phyloP scores from a whole-genome alignment of 208 protist species.

The Trichomonas tenax region DNA sequence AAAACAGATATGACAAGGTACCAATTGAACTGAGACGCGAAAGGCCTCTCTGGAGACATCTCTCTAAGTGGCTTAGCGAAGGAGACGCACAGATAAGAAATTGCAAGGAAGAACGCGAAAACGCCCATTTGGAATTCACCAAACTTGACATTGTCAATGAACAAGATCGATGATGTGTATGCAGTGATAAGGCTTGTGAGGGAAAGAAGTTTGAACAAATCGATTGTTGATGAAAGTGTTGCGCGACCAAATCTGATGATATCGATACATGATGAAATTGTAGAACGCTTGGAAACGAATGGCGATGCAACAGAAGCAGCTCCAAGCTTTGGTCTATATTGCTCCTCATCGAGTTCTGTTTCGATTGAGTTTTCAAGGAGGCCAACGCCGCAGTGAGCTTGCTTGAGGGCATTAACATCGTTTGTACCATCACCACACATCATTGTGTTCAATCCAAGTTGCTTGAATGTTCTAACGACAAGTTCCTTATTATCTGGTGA shows the following conservation, averaged over 20 bases:
- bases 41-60: neutral
- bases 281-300: neutral
- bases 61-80: neutral
- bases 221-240: neutral
- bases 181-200: neutral
- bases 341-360: neutral
- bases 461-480: slow-evolving; percentile 29
- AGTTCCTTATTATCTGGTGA: slow-evolving; percentile 31
- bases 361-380: neutral
- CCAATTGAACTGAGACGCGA: neutral
- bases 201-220: neutral
- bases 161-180: neutral
- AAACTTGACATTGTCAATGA: neutral
- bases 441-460: slow-evolving; percentile 41
- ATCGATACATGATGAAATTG: neutral
- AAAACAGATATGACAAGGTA: neutral
- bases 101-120: neutral
- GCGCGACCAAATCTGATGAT: neutral
- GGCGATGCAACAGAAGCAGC: slow-evolving; percentile 4
- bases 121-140: neutral
- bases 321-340: neutral
- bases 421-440: slow-evolving; percentile 84
- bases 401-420: slow-evolving; percentile 96
- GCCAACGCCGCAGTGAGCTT: slow-evolving; percentile 84
- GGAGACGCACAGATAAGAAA: neutral